Percentiles rank a stretch among this genome's conserved stretches.
Conservation (phyloP, 768 basidiomycete genomes). For the Boletellus emodensis region DNA sequence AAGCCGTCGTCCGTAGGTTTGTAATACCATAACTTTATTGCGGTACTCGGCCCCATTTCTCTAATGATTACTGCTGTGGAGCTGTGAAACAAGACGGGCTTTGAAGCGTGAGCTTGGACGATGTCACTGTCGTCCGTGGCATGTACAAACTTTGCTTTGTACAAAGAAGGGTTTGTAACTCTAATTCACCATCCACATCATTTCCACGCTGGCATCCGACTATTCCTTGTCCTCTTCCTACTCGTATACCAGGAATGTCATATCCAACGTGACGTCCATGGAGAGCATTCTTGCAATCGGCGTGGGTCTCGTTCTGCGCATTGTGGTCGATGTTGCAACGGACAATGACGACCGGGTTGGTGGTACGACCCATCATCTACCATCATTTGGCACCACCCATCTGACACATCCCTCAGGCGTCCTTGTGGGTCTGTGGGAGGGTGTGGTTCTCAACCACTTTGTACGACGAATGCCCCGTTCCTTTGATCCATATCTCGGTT, state of each 20-base stretch:
- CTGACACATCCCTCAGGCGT: slow-evolving; percentile 41
- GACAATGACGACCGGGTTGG: slow-evolving; percentile 30
- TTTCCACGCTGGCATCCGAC: slow-evolving; percentile 28
- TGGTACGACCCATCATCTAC: slow-evolving; percentile 20
- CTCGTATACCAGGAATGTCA: slow-evolving; percentile 27
- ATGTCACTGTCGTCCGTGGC: not conserved
- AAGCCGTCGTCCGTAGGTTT: not conserved
- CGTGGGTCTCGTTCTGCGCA: slow-evolving; percentile 61
- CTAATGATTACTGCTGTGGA: too few species aligned
- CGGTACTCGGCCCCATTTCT: too few species aligned
- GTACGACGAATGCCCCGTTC: slow-evolving; percentile 61
- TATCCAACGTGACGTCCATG: slow-evolving; percentile 42
- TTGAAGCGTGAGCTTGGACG: not conserved
- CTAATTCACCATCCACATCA: not conserved
- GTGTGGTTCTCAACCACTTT: slow-evolving; percentile 70
- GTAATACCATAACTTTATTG: not conserved
- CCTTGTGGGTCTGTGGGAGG: slow-evolving; percentile 77
- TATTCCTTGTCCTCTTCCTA: slow-evolving; percentile 26
- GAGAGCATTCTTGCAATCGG: slow-evolving; percentile 68
- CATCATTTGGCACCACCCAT: not conserved
- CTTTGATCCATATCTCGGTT: slow-evolving; percentile 65
- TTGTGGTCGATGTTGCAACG: slow-evolving; percentile 51
- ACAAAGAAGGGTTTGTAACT: slow-evolving; percentile 17
- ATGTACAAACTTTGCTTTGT: too few species aligned
- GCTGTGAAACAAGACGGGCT: not conserved